Conservation (phyloP, 1,139 yeast species). For the Barnettozyma hawaiiensis region DNA sequence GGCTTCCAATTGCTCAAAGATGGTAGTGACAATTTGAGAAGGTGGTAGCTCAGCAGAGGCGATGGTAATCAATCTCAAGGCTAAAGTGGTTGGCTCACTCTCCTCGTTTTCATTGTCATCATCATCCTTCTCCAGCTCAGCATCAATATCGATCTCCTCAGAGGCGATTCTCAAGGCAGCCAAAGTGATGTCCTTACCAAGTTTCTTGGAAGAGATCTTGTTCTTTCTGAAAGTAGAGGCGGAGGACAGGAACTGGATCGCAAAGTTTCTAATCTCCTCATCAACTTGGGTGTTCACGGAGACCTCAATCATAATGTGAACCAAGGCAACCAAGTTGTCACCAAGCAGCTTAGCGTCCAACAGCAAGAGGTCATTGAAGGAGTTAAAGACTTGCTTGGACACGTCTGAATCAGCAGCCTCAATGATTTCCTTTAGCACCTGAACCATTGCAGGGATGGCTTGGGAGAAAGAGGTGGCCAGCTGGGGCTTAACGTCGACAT, state of each 20-base stretch:
- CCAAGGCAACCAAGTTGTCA: slow-evolving; percentile 62
- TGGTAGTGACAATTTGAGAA: slow-evolving; percentile 78
- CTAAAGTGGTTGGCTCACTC: slow-evolving; percentile 70
- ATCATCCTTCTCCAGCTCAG: slow-evolving; percentile 69
- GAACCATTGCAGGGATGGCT: slow-evolving; percentile 75
- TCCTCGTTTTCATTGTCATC: slow-evolving; percentile 94
- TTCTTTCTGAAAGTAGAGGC: slow-evolving; percentile 70
- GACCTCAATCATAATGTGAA: slow-evolving; percentile 71
- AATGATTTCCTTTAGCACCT: slow-evolving; percentile 73
- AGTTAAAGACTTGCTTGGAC: slow-evolving; percentile 75
- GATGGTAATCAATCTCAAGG: slow-evolving; percentile 73
- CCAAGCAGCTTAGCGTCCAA: slow-evolving; percentile 77
- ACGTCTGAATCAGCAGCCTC: slow-evolving; percentile 63
- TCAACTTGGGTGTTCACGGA: slow-evolving; percentile 63
- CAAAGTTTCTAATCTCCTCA: slow-evolving; percentile 77
- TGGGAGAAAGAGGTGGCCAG: slow-evolving; percentile 57
- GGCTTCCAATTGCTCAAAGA: slow-evolving; percentile 61
- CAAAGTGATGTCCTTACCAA: slow-evolving; percentile 75
- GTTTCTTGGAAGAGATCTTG: slow-evolving; percentile 53
- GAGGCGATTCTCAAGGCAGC: slow-evolving; percentile 75
- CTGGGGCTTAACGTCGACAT: slow-evolving; percentile 35
- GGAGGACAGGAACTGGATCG: slow-evolving; percentile 79
- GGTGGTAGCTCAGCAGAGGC: slow-evolving; percentile 87
- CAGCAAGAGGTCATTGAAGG: slow-evolving; percentile 72
- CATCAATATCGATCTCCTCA: slow-evolving; percentile 70